A percentile compares a stretch with the other conserved stretches of the same genome.
Evolutionary conservation across 805 yeast genomes (phyloP).

Genomic region (Ogataea thermomethanolica): DNA sequence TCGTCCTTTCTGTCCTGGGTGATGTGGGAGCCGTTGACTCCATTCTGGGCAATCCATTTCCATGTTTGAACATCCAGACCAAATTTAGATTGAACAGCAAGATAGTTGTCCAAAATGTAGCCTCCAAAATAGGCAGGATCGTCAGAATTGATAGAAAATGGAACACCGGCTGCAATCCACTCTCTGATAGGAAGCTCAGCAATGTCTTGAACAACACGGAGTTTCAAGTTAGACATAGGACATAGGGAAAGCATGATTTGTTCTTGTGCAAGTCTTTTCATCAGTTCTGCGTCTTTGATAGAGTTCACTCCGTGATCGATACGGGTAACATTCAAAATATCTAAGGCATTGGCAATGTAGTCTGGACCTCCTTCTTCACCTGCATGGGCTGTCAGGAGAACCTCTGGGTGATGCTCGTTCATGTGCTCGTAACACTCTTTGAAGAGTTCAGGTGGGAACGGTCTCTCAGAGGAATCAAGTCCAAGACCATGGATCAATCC

Average conservation of each 20-base stretch:
- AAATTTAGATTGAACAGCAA: conserved; percentile 61
- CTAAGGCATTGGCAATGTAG: conserved; percentile 58
- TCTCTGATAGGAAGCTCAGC: conserved; percentile 61
- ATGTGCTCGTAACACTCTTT: conserved; percentile 56
- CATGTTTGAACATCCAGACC: conserved; percentile 59
- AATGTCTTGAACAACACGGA: conserved; percentile 69
- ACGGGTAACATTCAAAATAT: conserved; percentile 58
- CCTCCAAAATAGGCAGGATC: conserved; percentile 86
- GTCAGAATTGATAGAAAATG: conserved; percentile 74
- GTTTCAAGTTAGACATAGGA: conserved; percentile 72
- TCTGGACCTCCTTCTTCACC: conserved; percentile 86
- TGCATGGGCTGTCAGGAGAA: conserved; percentile 78
- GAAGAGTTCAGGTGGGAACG: conserved; percentile 72
- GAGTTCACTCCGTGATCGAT: conserved; percentile 82
- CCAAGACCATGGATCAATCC: conserved; percentile 74
- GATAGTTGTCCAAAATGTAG: conserved; percentile 74
- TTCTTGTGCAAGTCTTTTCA: conserved; percentile 53
- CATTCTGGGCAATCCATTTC: conserved; percentile 59
- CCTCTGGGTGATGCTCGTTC: conserved; percentile 45
- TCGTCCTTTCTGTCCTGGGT: conserved; percentile 49
- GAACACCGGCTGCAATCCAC: conserved; percentile 59
- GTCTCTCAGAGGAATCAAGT: conserved; percentile 75
- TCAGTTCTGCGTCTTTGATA: conserved; percentile 47
- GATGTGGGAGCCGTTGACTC: conserved; percentile 74
- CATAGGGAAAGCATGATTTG: conserved; percentile 66